Evolutionary conservation across 2,329 filamentous ascomycete genomes (phyloP), one percentile per base, ranked within the genome.

Genomic region (Cercospora nicotianae): DNA sequence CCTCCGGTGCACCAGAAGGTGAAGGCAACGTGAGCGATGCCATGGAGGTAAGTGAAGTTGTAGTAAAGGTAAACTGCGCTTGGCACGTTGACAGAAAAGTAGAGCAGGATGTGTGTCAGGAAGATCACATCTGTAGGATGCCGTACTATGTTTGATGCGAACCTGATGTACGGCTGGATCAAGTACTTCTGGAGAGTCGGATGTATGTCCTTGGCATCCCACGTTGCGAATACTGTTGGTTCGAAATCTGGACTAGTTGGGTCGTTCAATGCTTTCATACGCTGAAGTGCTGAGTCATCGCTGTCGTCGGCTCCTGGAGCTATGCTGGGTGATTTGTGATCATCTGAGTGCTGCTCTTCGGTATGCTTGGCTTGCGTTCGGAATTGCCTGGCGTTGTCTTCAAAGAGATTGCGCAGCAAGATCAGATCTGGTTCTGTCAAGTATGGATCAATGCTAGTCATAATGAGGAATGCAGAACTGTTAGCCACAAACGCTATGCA

Each of bases 121-220:
- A 94, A 92, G 58, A 93, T 86, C 18, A 94, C 90, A 76, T 94
- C 91, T 0, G 90, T 90, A 65, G 87, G 84, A 67, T 87, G 81
- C 13, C 90, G 88, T 9, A 91, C 89, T 23, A 89, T 78, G 2
- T 76, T 78, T 51, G 82, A 82, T 1, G 87, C 90, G 74, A 84
- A 79, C 13, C 79, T 77, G 59, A 89, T 80, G 76, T 91, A 92
- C 0, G 88, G 87, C 48, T 83, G 80, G 18, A 92, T 79, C 1
- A 90, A 28, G 69, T 84, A 83, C 48, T 79, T 78, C 75, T 85
- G 80, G 57, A 87, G 48, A n/a, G 77, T 63, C 0, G 71, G 67
- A 5, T 81, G 78, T 23, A 86, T 79, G 66, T 83, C 78, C 36
- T 81, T 79, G 31, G 81, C 78, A 72, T 88, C 86, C 79, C 83